phyloP scores from a whole-genome alignment of 202 grass and related monocot species.

The Setaria italica region DNA sequence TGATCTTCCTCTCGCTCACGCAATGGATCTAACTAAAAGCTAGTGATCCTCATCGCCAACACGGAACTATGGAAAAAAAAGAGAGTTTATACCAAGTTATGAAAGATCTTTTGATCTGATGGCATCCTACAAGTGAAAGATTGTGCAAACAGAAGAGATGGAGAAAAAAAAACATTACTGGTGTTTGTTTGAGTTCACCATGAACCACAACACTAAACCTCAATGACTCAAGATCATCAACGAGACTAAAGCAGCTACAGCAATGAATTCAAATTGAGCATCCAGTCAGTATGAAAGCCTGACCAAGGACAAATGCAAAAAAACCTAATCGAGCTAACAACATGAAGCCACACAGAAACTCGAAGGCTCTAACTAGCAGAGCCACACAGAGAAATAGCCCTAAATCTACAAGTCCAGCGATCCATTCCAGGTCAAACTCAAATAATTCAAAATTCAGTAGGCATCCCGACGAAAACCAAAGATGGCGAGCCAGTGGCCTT shows the following conservation, averaged over 20 bases:
- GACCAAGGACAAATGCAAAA: neutral
- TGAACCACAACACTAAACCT: slow-evolving; percentile 15
- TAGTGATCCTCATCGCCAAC: neutral
- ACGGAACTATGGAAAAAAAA: neutral
- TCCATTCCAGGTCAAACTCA: slow-evolving; percentile 28
- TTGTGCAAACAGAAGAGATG: slow-evolving; percentile 4
- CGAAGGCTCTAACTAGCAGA: neutral
- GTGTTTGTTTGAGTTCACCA: slow-evolving; percentile 8
- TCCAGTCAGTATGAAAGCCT: neutral
- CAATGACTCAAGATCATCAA: neutral
- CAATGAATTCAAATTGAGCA: neutral
- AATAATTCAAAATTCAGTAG: slow-evolving; percentile 28
- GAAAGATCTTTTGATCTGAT: neutral
- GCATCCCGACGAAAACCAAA: neutral
- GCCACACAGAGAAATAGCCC: neutral
- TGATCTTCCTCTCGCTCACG: neutral
- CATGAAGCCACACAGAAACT: neutral
- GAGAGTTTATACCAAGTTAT: neutral
- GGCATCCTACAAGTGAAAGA: slow-evolving; percentile 8
- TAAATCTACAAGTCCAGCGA: slow-evolving; percentile 19
- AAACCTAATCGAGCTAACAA: slow-evolving; percentile 9
- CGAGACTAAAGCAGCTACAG: slow-evolving; percentile 3
- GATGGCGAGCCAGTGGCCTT: neutral
- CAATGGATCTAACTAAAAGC: neutral
- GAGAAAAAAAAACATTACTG: neutral